Evolutionary conservation across 108 stramenopile genomes (phyloP).

Genomic region (Cyclotella baltica): DNA sequence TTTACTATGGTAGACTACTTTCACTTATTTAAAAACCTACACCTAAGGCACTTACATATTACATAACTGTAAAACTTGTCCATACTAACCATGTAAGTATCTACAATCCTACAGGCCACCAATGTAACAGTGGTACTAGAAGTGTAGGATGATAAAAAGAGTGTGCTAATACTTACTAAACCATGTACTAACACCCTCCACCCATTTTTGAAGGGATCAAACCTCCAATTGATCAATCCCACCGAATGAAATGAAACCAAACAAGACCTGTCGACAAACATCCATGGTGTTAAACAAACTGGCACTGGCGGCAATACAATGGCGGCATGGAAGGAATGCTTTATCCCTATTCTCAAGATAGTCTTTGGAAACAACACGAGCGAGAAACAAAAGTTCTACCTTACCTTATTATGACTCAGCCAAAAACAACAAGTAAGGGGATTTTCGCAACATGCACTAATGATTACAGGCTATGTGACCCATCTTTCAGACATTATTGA

Average conservation of each 20-base stretch:
- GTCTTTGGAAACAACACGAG: background rate
- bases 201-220: too few species aligned
- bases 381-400: background rate
- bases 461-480: background rate
- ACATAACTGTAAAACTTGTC: too few species aligned
- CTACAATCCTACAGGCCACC: too few species aligned
- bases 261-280: background rate
- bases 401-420: background rate
- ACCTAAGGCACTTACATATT: too few species aligned
- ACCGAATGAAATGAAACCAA: background rate
- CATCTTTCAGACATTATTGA: background rate
- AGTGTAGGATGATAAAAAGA: too few species aligned
- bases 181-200: too few species aligned
- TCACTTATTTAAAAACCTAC: too few species aligned
- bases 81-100: too few species aligned
- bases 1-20: too few species aligned
- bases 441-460: background rate
- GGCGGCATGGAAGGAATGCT: background rate
- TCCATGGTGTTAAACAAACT: background rate
- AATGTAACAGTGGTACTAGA: too few species aligned
- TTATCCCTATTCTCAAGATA: background rate
- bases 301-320: background rate
- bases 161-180: too few species aligned
- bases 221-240: too few species aligned
- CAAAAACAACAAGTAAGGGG: background rate